Base-by-base conservation (phyloP, 108 stramenopile species). In the Stephanodiscus minutulus region DNA sequence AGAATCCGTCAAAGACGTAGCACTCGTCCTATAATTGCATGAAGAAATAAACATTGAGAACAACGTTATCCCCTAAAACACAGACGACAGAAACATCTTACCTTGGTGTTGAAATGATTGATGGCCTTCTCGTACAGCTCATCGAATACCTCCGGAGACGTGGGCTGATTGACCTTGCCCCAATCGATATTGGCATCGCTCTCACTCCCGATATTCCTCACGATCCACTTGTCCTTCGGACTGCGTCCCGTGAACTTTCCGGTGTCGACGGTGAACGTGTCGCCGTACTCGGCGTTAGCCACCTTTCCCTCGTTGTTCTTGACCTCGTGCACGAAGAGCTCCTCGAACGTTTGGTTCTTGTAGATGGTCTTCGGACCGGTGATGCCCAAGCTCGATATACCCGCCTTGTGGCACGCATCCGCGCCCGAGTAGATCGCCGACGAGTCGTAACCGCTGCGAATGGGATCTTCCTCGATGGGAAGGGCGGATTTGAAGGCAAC, bases 211-310 rank as follows among this genome's bases (percentile, higher is more conserved):
- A 72, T 72, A 67, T 91, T 91, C 37, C 74, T 70, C 36, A 96
- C 96, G 46, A 93, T 81, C 84, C 86, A 98, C 83, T 96, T 96
- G 84, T 98, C 98, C 85, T 94, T 95, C 62, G 98, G 98, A 44
- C 92, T 94, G 18, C 98, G 94, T 52, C 98, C 98, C 21, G 98
- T 98, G 85, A 94, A 98, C 72, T 96, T 96, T 35, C 98, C 98
- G 13, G 98, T 98, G 71, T 97, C 95, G 36, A 98, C 97, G 33
- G 88, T 81, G 69, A 98, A 95, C 18, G 96, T 96, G 47, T 93
- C 91, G 21, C 96, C 96, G 59, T 90, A 86, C 58, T 90, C 90
- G 10, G 91, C 86, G 10, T 82, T 68, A 49, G 96, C 96, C 43
- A 91, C 83, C 18, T 84, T 68, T 20, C 94, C 93, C 83, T 98